Evolutionary conservation across 805 yeast species (phyloP).

Genomic region (Blastobotrys parvus): DNA sequence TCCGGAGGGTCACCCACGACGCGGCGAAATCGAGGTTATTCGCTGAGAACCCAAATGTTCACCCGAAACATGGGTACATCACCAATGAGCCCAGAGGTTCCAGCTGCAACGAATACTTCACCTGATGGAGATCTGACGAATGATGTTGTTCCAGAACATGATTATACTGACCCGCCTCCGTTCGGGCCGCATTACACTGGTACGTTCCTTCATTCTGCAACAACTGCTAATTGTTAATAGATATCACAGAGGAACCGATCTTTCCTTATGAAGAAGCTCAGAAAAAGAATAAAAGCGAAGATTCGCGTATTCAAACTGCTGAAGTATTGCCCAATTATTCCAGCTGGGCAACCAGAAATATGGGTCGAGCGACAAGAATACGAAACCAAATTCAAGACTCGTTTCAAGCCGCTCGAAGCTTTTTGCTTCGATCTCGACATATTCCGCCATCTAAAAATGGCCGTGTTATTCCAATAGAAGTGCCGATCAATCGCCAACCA

Average conservation of each 20-base stretch:
- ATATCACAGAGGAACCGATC: slow-evolving; percentile 10
- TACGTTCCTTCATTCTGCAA: background rate
- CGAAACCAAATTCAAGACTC: background rate
- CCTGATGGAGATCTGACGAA: too few relatives aligned
- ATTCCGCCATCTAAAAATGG: slow-evolving; percentile 56
- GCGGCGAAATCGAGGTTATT: slow-evolving; percentile 46
- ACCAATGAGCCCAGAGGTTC: slow-evolving; percentile 6
- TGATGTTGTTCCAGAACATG: too few relatives aligned
- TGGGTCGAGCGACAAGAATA: background rate
- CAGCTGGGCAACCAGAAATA: slow-evolving; percentile 18
- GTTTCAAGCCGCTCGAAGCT: slow-evolving; percentile 13
- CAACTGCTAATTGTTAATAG: background rate
- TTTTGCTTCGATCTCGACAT: slow-evolving; percentile 21
- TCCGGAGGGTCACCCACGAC: background rate
- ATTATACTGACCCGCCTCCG: background rate
- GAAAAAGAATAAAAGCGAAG: slow-evolving; percentile 1
- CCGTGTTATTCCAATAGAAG: slow-evolving; percentile 60
- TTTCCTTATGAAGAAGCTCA: slow-evolving; percentile 1
- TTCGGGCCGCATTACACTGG: slow-evolving; percentile 3
- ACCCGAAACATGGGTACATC: slow-evolving; percentile 29
- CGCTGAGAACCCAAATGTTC: slow-evolving; percentile 58
- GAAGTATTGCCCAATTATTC: slow-evolving; percentile 20
- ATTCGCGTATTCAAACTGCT: slow-evolving; percentile 3
- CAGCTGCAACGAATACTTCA: too few relatives aligned
- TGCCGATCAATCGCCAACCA: slow-evolving; percentile 33